Base-by-base conservation (phyloP, 148 eudicot genomes). In the Salicornia ramosissima region DNA sequence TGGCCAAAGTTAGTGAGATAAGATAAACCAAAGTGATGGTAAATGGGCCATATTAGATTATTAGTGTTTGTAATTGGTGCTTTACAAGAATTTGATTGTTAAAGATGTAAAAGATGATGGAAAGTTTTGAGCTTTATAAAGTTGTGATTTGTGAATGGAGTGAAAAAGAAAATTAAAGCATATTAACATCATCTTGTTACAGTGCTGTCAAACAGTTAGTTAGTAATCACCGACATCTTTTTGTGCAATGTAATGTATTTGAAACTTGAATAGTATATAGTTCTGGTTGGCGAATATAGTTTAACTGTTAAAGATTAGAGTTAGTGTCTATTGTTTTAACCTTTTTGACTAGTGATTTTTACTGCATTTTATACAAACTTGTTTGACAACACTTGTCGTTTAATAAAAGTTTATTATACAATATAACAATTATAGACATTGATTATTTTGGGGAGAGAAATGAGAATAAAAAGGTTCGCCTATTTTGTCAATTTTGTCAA, bases 201-300 rank as follows among this genome's bases (percentile, higher is more conserved):
- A n/a, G 43, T 61, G 15, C 22, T 43, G 31, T 60, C n/a, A 58
- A 46, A 68, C 28, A 26, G 61, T 39, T 8, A 45, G 62, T 67
- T 12, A 31, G 46, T 33, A 13, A 46, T 70, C 71, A 71, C 74
- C 80, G 74, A 65, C 80, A 71, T 47, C 79, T 55, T 53, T 70
- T 33, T 33, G 33, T n/a, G 34, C 33, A 19, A 25, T 36, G 46
- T 28, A 52, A n/a, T n/a, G n/a, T n/a, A n/a, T n/a, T n/a, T n/a
- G n/a, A n/a, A n/a, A n/a, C n/a, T n/a, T n/a, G n/a, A n/a, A n/a
- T n/a, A n/a, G n/a, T n/a, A n/a, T n/a, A n/a, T n/a, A n/a, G n/a
- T n/a, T n/a, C n/a, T n/a, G n/a, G n/a, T n/a, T n/a, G n/a, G n/a
- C n/a, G n/a, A n/a, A n/a, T n/a, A n/a, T n/a, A n/a, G n/a, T n/a